Evolutionary conservation across 345 rosid species (phyloP), one percentile per base, ranked within the genome.

Genomic region (Triadica sebifera): DNA sequence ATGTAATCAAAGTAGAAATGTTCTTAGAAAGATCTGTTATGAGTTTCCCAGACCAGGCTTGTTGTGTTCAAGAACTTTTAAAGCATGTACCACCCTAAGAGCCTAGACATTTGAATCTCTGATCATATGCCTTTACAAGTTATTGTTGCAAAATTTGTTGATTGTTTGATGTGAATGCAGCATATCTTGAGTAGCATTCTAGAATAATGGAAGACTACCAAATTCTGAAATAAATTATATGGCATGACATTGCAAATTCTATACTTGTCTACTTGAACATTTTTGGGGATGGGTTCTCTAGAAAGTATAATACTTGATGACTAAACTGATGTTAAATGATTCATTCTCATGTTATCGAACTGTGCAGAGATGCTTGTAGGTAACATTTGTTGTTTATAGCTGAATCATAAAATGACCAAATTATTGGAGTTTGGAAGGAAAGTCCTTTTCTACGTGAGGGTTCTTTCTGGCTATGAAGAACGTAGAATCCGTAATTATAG

Each of bases 401-500:
- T 22, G 67, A 66, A 47, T 69, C 19, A 20, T 41, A 67, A 78
- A 5, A 94, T 95, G 99, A 81, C 84, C 37, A 95, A 85, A 85
- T 77, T 95, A 43, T 16, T 91, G 55, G 91, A 95, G 77, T 91
- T 91, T 78, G 98, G 99, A 73, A 89, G 93, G 77, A 88, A 84
- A 74, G 96, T 93, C 15, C 43, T 90, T 79, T 93, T 95, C 80
- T 95, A 91, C 71, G 91, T 74, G 20, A 91, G 93, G 84, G 94
- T 93, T 52, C 91, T 95, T 72, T 95, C 98, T 45, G 98, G 99
- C 7, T 95, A 93, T 70, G 99, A 93, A 82, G 97, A 93, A 78
- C 81, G 92, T 56, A 81, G 87, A 82, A 91, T 93, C 68, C 88
- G 96, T 37, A 84, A 85, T 64, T 88, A 83, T 76, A 87, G 99